These are phyloP conservation scores for Lojkania enalia DNA, from an alignment of 2,329 filamentous ascomycete species.

Conservation along the genomic window DNA sequence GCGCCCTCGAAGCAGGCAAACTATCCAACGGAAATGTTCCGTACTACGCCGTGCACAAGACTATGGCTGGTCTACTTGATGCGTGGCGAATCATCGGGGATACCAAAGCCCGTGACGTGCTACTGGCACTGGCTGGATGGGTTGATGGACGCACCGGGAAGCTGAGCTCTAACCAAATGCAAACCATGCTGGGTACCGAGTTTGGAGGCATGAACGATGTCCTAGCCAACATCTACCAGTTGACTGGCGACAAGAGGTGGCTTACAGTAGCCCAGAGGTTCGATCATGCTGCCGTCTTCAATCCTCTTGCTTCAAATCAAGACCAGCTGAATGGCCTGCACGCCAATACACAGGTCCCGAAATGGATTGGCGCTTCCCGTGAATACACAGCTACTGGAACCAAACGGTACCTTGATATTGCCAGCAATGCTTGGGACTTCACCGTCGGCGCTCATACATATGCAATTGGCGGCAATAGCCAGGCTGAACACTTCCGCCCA, in stretches of 20 bases:
- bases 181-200: conserved; percentile 53
- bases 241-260: conserved; percentile 53
- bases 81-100: conserved; percentile 53
- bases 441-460: conserved; percentile 54
- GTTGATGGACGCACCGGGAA: conserved; percentile 53
- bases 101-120: conserved; percentile 47
- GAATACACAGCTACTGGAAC: conserved; percentile 56
- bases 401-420: conserved; percentile 52
- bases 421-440: conserved; percentile 55
- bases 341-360: conserved; percentile 59
- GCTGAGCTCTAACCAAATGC: conserved; percentile 52
- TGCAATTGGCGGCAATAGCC: conserved; percentile 59
- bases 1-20: conserved; percentile 48
- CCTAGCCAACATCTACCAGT: conserved; percentile 53
- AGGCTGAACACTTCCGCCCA: conserved; percentile 56
- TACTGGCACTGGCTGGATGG: conserved; percentile 53
- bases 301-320: conserved; percentile 51
- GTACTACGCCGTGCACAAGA: conserved; percentile 61
- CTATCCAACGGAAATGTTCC: conserved; percentile 57
- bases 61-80: conserved; percentile 56
- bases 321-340: conserved; percentile 55
- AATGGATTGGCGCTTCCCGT: conserved; percentile 56
- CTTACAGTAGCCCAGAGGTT: conserved; percentile 54
- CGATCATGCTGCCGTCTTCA: conserved; percentile 54
- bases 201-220: conserved; percentile 60